Conservation (phyloP, 306 rosid genomes). For the Ormosia emarginata region DNA sequence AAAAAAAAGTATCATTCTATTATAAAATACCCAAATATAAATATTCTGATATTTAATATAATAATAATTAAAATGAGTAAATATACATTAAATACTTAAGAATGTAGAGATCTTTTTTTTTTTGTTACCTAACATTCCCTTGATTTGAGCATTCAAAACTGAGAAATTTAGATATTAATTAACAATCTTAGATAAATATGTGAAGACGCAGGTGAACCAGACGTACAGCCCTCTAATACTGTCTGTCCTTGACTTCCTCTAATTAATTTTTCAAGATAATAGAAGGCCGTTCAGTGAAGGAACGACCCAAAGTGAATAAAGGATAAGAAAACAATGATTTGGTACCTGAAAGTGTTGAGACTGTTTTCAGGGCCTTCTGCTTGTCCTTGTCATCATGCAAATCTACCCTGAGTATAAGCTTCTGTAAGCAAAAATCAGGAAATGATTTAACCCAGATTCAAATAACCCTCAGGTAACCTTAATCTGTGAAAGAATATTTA, state of each 20-base stretch:
- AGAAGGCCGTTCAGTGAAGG: not conserved
- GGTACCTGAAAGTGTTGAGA: slow-evolving; percentile 77
- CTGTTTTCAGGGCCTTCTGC: slow-evolving; percentile 86
- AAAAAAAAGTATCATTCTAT: not conserved
- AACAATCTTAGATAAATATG: not conserved
- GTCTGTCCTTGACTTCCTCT: not conserved
- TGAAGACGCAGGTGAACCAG: not conserved
- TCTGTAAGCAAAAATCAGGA: slow-evolving; percentile 49
- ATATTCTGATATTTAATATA: not conserved
- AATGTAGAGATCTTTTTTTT: not conserved
- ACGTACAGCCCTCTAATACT: not conserved
- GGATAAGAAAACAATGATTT: not conserved
- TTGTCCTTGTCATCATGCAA: slow-evolving; percentile 78
- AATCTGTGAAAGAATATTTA: not conserved
- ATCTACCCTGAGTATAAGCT: slow-evolving; percentile 71
- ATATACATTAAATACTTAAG: not conserved
- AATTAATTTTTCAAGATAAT: not conserved
- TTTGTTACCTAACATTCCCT: not conserved
- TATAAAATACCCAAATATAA: not conserved
- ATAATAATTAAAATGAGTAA: not conserved
- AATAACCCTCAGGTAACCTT: not conserved
- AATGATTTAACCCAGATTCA: slow-evolving; percentile 27
- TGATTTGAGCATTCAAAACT: not conserved
- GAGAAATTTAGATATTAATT: not conserved
- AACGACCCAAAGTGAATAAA: not conserved